Conservation (phyloP, 805 yeast species). For the Metschnikowia matae region DNA sequence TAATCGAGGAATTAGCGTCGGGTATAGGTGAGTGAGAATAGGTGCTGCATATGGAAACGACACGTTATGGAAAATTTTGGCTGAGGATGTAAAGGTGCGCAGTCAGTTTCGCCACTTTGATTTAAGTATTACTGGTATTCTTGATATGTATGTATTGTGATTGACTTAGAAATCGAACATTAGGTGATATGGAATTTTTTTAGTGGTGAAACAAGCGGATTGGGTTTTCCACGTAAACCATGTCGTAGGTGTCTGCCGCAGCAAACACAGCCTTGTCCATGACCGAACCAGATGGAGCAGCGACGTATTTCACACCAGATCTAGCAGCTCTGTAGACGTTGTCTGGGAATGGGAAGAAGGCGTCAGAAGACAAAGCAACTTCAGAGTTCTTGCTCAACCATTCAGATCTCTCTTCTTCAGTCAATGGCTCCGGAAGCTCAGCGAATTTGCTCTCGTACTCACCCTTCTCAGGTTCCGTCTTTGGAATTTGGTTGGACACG, state of each 20-base stretch:
- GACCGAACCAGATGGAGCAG: conserved; percentile 97
- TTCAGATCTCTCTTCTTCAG: conserved; percentile 76
- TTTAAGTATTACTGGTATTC: background rate
- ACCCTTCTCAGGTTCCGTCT: conserved; percentile 83
- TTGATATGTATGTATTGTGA: background rate
- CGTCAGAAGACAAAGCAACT: conserved; percentile 94
- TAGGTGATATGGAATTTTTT: background rate
- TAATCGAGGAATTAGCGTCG: background rate
- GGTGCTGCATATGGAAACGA: conserved; percentile 4
- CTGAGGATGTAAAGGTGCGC: background rate
- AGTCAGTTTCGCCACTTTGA: background rate
- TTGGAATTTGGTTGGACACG: conserved; percentile 89
- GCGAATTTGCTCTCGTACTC: conserved; percentile 91
- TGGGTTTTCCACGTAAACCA: conserved; percentile 95
- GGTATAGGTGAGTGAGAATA: background rate
- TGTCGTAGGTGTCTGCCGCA: conserved; percentile 87
- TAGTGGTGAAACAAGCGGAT: conserved; percentile 97
- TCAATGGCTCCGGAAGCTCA: conserved; percentile 76
- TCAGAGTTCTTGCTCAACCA: conserved; percentile 78
- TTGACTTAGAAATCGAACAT: background rate
- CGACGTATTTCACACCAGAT: conserved; percentile 93
- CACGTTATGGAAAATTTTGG: conserved; percentile 6
- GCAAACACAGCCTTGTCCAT: conserved; percentile 95
- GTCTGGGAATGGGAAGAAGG: conserved; percentile 99
- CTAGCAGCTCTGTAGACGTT: conserved; percentile 96